A percentile compares a stretch with the other conserved stretches of the same genome.
Evolutionary conservation across 2,329 filamentous ascomycete species (phyloP).

Genomic region (Calonectria multiphialidica): DNA sequence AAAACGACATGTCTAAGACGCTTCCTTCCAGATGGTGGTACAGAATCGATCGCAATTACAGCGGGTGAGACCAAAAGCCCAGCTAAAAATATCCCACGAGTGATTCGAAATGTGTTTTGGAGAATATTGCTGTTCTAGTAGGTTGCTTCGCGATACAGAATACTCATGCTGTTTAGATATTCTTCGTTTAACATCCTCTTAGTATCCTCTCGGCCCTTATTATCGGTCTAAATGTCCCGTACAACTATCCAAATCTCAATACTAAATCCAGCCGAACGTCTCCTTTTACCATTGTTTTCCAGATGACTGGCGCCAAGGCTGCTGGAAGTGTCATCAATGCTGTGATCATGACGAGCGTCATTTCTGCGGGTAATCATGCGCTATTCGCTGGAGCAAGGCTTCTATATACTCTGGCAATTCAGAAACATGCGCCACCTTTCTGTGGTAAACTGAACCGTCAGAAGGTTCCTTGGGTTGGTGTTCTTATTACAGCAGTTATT

Average conservation of each 20-base stretch:
- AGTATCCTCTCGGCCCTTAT: constrained; percentile 53
- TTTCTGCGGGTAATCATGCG: constrained; percentile 53
- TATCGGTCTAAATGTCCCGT: constrained; percentile 70
- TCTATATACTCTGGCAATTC: constrained; percentile 52
- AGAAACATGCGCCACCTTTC: constrained; percentile 65
- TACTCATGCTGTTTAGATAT: no score
- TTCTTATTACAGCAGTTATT: constrained; percentile 66
- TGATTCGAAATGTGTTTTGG: constrained; percentile 76
- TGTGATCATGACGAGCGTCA: constrained; percentile 58
- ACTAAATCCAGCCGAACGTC: constrained; percentile 50
- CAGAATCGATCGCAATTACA: constrained; percentile 74
- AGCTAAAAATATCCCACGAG: constrained; percentile 69
- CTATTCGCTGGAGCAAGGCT: constrained; percentile 50
- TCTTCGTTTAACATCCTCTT: not conserved
- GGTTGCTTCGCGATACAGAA: not conserved
- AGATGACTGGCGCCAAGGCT: constrained; percentile 63
- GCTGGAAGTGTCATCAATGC: constrained; percentile 70
- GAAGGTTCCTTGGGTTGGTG: constrained; percentile 53
- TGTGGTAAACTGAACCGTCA: constrained; percentile 57
- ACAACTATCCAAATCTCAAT: constrained; percentile 55
- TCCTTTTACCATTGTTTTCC: constrained; percentile 69
- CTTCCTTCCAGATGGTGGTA: constrained; percentile 64
- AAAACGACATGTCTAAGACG: no score
- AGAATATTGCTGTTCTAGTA: constrained; percentile 67
- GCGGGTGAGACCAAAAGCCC: constrained; percentile 75